phyloP scores from a whole-genome alignment of 2,329 filamentous ascomycete genomes.

The Raffaelea ambrosiae region DNA sequence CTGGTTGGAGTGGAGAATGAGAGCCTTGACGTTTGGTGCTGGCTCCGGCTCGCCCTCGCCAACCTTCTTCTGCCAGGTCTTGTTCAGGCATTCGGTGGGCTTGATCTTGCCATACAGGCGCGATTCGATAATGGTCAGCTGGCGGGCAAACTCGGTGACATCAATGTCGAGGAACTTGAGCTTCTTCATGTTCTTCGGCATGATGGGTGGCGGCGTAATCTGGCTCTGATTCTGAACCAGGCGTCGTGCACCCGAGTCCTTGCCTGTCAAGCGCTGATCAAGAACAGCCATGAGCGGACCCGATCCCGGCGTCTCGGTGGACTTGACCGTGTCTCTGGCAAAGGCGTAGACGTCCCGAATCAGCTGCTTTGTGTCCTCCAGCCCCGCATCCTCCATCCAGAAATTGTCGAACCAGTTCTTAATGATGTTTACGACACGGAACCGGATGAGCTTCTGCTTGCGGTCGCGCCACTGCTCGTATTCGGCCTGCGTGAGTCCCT shows the following conservation, averaged over 20 bases:
- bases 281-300: constrained; percentile 76
- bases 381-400: constrained; percentile 90
- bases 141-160: constrained; percentile 89
- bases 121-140: constrained; percentile 94
- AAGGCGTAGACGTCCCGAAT: constrained; percentile 87
- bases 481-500: constrained; percentile 65
- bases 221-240: constrained; percentile 80
- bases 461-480: constrained; percentile 83
- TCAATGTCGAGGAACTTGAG: constrained; percentile 98
- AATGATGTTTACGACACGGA: constrained; percentile 93
- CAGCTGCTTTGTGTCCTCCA: constrained; percentile 69
- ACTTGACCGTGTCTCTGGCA: constrained; percentile 84
- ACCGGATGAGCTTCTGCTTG: constrained; percentile 93
- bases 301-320: constrained; percentile 85
- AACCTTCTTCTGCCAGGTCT: constrained; percentile 98
- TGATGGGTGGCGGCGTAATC: constrained; percentile 69
- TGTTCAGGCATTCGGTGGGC: constrained; percentile 91
- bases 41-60: constrained; percentile 73
- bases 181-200: constrained; percentile 99
- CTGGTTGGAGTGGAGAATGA: constrained; percentile 97
- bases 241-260: constrained; percentile 77
- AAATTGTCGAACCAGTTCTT: constrained; percentile 98
- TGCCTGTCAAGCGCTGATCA: constrained; percentile 79
- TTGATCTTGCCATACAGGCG: constrained; percentile 93
- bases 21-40: constrained; percentile 86